phyloP scores from a whole-genome alignment of 73 alveolate species.

The Paramecium octaurelia region DNA sequence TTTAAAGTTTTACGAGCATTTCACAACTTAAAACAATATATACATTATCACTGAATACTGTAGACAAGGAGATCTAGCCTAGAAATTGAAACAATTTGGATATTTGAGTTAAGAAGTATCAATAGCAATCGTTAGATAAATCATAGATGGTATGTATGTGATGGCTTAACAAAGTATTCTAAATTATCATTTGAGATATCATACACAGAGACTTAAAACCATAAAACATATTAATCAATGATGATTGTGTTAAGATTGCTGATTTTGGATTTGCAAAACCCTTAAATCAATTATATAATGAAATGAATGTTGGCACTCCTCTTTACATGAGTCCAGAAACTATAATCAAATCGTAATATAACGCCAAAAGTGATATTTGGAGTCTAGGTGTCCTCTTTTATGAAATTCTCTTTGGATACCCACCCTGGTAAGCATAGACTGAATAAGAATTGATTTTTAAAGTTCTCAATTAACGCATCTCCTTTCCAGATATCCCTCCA shows the following conservation, averaged over 20 bases:
- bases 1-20: slow-evolving; percentile 38
- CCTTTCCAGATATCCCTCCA: neutral
- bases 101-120: neutral
- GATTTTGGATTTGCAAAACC: slow-evolving; percentile 62
- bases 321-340: slow-evolving; percentile 83
- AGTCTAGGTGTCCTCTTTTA: slow-evolving; percentile 81
- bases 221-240: slow-evolving; percentile 42
- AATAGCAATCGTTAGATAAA: neutral
- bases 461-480: neutral
- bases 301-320: slow-evolving; percentile 85
- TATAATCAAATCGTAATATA: slow-evolving; percentile 72
- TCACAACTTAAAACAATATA: slow-evolving; percentile 1
- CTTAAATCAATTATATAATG: slow-evolving; percentile 16
- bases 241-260: slow-evolving; percentile 45
- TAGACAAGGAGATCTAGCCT: slow-evolving; percentile 45
- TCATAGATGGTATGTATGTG: neutral
- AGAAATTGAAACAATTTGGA: neutral
- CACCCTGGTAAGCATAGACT: slow-evolving; percentile 78
- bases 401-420: slow-evolving; percentile 76
- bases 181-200: slow-evolving; percentile 22
- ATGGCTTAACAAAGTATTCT: slow-evolving; percentile 26
- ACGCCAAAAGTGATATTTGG: slow-evolving; percentile 83
- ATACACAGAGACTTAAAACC: slow-evolving; percentile 69
- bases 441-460: slow-evolving; percentile 36
- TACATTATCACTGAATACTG: slow-evolving; percentile 56